Conservation (phyloP, 2,329 filamentous ascomycete genomes). For the Fusarium sambucinum region DNA sequence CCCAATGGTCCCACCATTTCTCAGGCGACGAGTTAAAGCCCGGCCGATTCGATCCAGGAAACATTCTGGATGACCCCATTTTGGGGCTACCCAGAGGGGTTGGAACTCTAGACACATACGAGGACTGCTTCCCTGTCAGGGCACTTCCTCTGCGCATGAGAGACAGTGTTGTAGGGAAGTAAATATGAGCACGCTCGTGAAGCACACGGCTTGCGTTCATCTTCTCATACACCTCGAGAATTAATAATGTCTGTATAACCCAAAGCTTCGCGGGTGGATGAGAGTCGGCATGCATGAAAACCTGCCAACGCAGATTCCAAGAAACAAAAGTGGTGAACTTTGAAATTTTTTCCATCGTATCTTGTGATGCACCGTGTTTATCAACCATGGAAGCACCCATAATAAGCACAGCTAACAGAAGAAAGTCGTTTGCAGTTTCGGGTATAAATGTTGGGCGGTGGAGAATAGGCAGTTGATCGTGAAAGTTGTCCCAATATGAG, state of each 20-base stretch:
- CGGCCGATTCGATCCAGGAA: slow-evolving; percentile 23
- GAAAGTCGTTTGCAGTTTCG: slow-evolving; percentile 47
- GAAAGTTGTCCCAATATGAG: slow-evolving; percentile 48
- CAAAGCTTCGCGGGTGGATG: slow-evolving; percentile 48
- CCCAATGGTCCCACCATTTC: slow-evolving; percentile 50
- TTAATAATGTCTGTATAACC: slow-evolving; percentile 47
- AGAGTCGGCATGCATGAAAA: slow-evolving; percentile 49
- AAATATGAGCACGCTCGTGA: slow-evolving; percentile 49
- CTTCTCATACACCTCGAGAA: slow-evolving; percentile 48
- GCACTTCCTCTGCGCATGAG: slow-evolving; percentile 48
- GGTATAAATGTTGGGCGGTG: slow-evolving; percentile 47
- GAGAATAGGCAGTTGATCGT: slow-evolving; percentile 47
- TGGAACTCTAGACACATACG: slow-evolving; percentile 44
- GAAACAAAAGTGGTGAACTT: slow-evolving; percentile 49
- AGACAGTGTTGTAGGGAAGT: slow-evolving; percentile 47
- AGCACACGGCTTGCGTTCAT: slow-evolving; percentile 47
- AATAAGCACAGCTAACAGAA: slow-evolving; percentile 45
- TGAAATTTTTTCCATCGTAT: slow-evolving; percentile 44
- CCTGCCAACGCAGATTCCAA: slow-evolving; percentile 48
- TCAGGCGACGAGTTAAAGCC: slow-evolving; percentile 44
- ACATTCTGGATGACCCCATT: slow-evolving; percentile 29
- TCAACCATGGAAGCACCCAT: slow-evolving; percentile 49
- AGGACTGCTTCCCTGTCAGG: slow-evolving; percentile 46
- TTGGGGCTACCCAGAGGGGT: slow-evolving; percentile 44
- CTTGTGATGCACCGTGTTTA: slow-evolving; percentile 35